These are phyloP conservation scores for Neurospora sp. DNA, from an alignment of 495 filamentous ascomycete species.

Conservation along the genomic window DNA sequence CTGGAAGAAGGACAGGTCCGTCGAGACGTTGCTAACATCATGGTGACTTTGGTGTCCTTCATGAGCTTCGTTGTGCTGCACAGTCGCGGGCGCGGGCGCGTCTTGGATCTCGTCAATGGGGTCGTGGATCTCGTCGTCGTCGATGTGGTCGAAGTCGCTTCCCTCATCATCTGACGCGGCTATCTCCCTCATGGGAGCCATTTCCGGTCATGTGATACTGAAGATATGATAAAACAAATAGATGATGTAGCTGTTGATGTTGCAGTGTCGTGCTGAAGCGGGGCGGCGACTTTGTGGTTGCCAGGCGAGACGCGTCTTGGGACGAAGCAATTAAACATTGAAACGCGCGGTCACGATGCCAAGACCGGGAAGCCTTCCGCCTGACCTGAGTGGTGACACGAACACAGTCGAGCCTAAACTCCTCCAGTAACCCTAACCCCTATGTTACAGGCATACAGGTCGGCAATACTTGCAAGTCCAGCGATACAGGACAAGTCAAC, in stretches of 20 bases:
- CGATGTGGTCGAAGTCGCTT: constrained; percentile 11
- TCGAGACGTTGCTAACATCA: constrained; percentile 12
- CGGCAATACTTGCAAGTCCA: background rate
- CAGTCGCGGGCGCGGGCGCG: background rate
- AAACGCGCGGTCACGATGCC: background rate
- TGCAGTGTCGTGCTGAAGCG: background rate
- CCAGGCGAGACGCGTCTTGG: background rate
- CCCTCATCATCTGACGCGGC: constrained; percentile 24
- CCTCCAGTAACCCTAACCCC: background rate
- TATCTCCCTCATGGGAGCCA: constrained; percentile 16
- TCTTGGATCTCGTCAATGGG: background rate
- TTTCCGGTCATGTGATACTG: background rate
- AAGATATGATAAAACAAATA: background rate
- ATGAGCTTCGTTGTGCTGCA: background rate
- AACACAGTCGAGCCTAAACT: background rate
- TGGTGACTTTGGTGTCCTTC: background rate
- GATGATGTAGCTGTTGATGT: background rate
- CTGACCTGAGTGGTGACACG: background rate
- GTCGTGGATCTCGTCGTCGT: background rate
- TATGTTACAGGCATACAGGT: background rate
- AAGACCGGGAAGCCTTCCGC: background rate
- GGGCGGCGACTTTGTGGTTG: background rate
- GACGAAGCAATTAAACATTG: background rate
- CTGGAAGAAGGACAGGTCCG: constrained; percentile 20
- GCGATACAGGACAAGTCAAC: background rate